Percentiles rank a stretch among this genome's conserved stretches.
phyloP scores from a whole-genome alignment of 108 stramenopile genomes.

The Fragilaria crotonensis region DNA sequence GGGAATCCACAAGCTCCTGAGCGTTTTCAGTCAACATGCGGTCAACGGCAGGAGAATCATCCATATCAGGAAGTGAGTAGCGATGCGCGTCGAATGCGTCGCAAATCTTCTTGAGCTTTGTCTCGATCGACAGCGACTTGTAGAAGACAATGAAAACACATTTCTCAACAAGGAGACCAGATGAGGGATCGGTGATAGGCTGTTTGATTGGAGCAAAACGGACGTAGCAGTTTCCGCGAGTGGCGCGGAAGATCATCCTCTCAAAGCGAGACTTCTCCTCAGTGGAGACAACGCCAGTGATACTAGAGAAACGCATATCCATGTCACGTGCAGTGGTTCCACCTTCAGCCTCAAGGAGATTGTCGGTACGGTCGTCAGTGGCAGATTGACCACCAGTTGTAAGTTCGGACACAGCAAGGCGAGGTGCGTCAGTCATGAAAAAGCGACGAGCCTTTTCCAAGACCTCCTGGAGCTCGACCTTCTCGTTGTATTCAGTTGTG shows the following conservation, averaged over 20 bases:
- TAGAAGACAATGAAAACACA: slow-evolving; percentile 96
- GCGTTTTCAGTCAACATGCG: slow-evolving; percentile 83
- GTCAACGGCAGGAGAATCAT: slow-evolving; percentile 78
- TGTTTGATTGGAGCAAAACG: slow-evolving; percentile 93
- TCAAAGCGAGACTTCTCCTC: slow-evolving; percentile 92
- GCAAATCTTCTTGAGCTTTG: slow-evolving; percentile 96
- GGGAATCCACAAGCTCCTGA: slow-evolving; percentile 81
- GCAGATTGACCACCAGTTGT: slow-evolving; percentile 18
- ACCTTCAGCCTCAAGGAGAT: slow-evolving; percentile 43
- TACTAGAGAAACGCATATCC: slow-evolving; percentile 93
- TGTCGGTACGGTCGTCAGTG: slow-evolving; percentile 24
- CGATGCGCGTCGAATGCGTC: slow-evolving; percentile 93
- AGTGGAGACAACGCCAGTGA: slow-evolving; percentile 88
- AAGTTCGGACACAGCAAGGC: slow-evolving; percentile 69
- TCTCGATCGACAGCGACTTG: slow-evolving; percentile 89
- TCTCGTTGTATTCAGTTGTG: slow-evolving; percentile 94
- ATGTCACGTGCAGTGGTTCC: slow-evolving; percentile 57
- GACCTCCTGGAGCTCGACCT: slow-evolving; percentile 94
- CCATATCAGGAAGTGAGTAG: slow-evolving; percentile 93
- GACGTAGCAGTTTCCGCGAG: slow-evolving; percentile 94
- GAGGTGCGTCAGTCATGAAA: slow-evolving; percentile 86
- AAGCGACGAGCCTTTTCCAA: slow-evolving; percentile 89
- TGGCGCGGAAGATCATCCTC: slow-evolving; percentile 96
- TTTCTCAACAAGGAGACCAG: slow-evolving; percentile 78
- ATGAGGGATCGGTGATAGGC: slow-evolving; percentile 81